A percentile compares a stretch with the other conserved stretches of the same genome.
Conservation (phyloP, 2,329 filamentous ascomycete genomes). For the Fusarium sp. region DNA sequence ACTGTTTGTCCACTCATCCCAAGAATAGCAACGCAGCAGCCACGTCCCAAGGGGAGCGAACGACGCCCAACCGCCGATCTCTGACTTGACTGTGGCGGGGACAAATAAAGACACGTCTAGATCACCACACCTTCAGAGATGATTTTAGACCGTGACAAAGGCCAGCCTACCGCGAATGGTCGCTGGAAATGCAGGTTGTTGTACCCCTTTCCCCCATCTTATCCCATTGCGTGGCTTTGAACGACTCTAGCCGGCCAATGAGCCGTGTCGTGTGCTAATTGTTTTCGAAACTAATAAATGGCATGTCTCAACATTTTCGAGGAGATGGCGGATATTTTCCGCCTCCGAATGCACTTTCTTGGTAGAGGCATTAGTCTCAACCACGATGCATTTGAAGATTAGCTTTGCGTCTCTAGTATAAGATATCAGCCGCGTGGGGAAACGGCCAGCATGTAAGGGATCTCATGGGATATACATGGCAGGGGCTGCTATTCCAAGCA, state of each 20-base stretch:
- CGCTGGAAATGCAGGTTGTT: neutral
- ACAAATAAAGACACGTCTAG: slow-evolving; percentile 20
- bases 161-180: neutral
- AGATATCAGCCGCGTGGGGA: slow-evolving; percentile 9
- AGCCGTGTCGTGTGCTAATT: slow-evolving; percentile 9
- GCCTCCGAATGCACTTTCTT: slow-evolving; percentile 6
- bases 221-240: slow-evolving; percentile 17
- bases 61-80: slow-evolving; percentile 23
- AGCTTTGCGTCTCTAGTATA: slow-evolving; percentile 25
- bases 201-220: slow-evolving; percentile 3
- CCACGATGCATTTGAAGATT: slow-evolving; percentile 21
- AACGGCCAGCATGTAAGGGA: slow-evolving; percentile 5
- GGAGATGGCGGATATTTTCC: slow-evolving; percentile 1
- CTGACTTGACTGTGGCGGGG: slow-evolving; percentile 20
- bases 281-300: neutral
- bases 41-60: slow-evolving; percentile 8
- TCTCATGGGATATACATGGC: slow-evolving; percentile 9
- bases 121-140: slow-evolving; percentile 9
- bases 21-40: slow-evolving; percentile 31
- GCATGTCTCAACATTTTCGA: slow-evolving; percentile 15
- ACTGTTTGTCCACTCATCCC: slow-evolving; percentile 7
- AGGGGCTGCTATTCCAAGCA: neutral
- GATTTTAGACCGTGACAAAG: slow-evolving; percentile 10
- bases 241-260: neutral
- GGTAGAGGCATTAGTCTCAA: slow-evolving; percentile 21